A percentile compares a stretch with the other conserved stretches of the same genome.
Conservation (phyloP, 768 basidiomycete species). For the Suillus lakei region DNA sequence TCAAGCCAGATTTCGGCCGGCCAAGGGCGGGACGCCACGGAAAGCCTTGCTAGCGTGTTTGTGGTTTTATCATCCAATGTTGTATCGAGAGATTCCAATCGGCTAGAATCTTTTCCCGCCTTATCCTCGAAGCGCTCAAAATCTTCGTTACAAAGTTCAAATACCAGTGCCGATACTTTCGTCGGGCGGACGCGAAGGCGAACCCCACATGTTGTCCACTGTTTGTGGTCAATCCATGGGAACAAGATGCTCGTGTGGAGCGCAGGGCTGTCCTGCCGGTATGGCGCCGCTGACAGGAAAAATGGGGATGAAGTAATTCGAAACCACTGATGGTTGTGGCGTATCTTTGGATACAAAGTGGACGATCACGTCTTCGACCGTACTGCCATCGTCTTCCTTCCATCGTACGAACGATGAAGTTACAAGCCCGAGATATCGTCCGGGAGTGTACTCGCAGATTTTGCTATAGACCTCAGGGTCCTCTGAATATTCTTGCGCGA, state of each 20-base stretch:
- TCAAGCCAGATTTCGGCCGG: constrained; percentile 33
- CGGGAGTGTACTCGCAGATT: constrained; percentile 13
- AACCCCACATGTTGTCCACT: constrained; percentile 31
- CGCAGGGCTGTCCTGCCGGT: not conserved
- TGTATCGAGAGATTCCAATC: constrained; percentile 1
- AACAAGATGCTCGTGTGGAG: constrained; percentile 26
- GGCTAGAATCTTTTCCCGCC: constrained; percentile 11
- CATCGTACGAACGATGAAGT: constrained; percentile 15
- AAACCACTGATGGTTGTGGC: constrained; percentile 12
- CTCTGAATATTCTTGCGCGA: constrained; percentile 8
- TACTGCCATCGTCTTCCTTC: constrained; percentile 12
- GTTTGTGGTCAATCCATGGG: constrained; percentile 23
- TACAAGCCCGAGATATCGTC: constrained; percentile 30
- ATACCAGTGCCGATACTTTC: constrained; percentile 25
- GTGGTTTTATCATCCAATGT: constrained; percentile 10
- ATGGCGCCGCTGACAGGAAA: not conserved
- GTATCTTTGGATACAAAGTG: constrained; percentile 20
- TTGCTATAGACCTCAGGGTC: constrained; percentile 7
- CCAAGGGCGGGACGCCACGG: constrained; percentile 18
- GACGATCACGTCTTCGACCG: constrained; percentile 23
- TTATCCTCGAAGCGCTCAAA: constrained; percentile 24
- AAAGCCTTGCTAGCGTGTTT: constrained; percentile 11
- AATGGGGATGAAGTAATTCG: constrained; percentile 6
- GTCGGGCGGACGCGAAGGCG: constrained; percentile 20
- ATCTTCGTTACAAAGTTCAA: constrained; percentile 27